Conservation (phyloP, 495 filamentous ascomycete genomes). For the Acidiella bohemica region DNA sequence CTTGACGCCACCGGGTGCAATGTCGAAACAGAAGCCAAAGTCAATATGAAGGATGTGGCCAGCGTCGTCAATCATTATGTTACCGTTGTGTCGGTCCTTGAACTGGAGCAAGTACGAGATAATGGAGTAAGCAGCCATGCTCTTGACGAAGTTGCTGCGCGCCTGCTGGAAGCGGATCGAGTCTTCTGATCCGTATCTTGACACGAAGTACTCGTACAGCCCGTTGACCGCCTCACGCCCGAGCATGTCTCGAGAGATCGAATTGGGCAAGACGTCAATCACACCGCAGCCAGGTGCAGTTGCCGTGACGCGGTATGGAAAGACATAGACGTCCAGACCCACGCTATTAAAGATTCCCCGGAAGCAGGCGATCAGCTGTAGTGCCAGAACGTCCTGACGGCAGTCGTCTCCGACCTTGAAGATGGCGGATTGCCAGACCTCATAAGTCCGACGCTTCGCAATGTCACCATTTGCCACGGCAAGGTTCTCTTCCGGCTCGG, state of each 20-base stretch:
- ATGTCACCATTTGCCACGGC: constrained; percentile 7
- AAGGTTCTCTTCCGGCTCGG: constrained; percentile 27
- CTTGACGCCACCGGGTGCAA: constrained; percentile 87
- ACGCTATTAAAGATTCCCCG: constrained; percentile 88
- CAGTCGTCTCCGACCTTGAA: constrained; percentile 99
- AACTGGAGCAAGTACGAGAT: constrained; percentile 95
- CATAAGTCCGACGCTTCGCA: constrained; percentile 41
- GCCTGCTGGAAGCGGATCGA: constrained; percentile 90
- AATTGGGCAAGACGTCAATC: constrained; percentile 93
- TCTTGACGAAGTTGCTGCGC: constrained; percentile 94
- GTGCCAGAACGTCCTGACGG: constrained; percentile 86
- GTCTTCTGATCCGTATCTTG: constrained; percentile 92
- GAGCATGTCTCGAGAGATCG: constrained; percentile 96
- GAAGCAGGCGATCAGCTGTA: constrained; percentile 97
- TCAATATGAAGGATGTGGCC: constrained; percentile 98
- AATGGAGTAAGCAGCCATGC: constrained; percentile 99
- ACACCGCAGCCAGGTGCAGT: constrained; percentile 96
- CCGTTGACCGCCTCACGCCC: constrained; percentile 96
- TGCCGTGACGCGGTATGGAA: constrained; percentile 95
- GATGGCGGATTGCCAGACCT: constrained; percentile 97
- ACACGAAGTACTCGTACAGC: constrained; percentile 93
- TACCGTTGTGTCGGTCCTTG: constrained; percentile 98
- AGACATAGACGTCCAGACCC: constrained; percentile 91
- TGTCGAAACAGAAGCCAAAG: constrained; percentile 99
- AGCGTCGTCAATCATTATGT: constrained; percentile 97